Base-by-base conservation (phyloP, 2,329 filamentous ascomycete species). In the Mycosphaerella arachidis region DNA sequence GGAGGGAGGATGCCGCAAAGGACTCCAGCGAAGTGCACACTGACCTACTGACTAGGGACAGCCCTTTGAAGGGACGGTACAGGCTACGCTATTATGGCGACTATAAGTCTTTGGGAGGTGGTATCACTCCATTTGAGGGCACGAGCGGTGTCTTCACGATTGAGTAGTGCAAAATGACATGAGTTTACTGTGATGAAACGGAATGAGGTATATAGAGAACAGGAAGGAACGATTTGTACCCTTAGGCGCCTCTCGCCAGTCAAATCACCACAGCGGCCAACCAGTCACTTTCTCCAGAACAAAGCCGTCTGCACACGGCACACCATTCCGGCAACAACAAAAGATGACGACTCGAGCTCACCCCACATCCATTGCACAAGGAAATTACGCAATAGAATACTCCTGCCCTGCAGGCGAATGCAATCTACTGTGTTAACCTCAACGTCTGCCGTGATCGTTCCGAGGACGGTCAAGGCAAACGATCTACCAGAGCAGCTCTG, bases 1-100 rank as follows among this genome's bases (percentile, higher is more conserved):
- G 71, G 71, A 55, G 65, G 20, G 40, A 52, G 18, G 52, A 55
- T 12, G 43, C 48, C 10, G 81, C 63, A 81, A 81, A 51, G 30
- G 48, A 48, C 27, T 55, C 4, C 9, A 29, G 58, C 12, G 35
- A 55, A n/a, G 27, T 8, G 46, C 64, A 67, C 55, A 60, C 59
- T n/a, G 68, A 71, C 18, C 59, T 69, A 48, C 56, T 68, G 46
- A 50, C 55, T 60, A 75, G 56, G 53, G 72, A 72, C 57, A 61
- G 72, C 74, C 45, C 60, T 5, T 58, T 74, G 56, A 57, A 57
- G 0, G 92, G 92, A 0, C 84, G 82, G 52, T 97, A 96, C 75
- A 80, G 92, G 27, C 75, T 96, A 50, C 84, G 81, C 76, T 97
- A 97, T 71, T 93, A 87, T 75, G 93, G 93, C 0, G 92, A 97